These are phyloP conservation scores for Alternaria consortialis DNA, from an alignment of 2,329 filamentous ascomycete genomes.

Conservation along the genomic window DNA sequence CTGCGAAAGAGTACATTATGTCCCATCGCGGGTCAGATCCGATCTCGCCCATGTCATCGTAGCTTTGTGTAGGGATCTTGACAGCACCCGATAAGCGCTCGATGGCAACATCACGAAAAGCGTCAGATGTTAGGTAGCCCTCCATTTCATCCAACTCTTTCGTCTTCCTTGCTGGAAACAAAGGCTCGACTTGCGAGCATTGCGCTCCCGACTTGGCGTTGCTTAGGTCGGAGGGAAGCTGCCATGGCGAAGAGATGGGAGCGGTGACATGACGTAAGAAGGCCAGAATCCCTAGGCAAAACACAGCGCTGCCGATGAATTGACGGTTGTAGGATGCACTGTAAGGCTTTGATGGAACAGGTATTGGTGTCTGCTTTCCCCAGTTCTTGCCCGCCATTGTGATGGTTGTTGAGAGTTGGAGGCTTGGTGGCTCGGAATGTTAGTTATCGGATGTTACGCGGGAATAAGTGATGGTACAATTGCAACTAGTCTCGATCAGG, in stretches of 20 bases:
- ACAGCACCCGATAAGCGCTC: slow-evolving; percentile 58
- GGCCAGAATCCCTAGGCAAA: slow-evolving; percentile 9
- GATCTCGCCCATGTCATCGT: slow-evolving; percentile 64
- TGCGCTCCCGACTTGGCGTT: slow-evolving; percentile 13
- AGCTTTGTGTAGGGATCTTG: slow-evolving; percentile 64
- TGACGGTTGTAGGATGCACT: slow-evolving; percentile 3
- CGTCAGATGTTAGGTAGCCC: slow-evolving; percentile 36
- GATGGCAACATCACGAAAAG: slow-evolving; percentile 45
- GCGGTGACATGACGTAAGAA: slow-evolving; percentile 14
- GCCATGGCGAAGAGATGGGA: slow-evolving; percentile 30
- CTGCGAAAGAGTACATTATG: slow-evolving; percentile 64
- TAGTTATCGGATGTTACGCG: slow-evolving; percentile 2
- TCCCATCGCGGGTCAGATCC: slow-evolving; percentile 68
- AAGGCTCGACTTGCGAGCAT: slow-evolving; percentile 43
- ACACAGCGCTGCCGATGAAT: slow-evolving; percentile 8
- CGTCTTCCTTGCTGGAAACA: slow-evolving; percentile 34
- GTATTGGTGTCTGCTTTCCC: slow-evolving; percentile 12
- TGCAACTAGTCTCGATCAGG: slow-evolving; percentile 13
- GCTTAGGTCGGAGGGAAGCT: slow-evolving; percentile 7
- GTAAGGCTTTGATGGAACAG: neutral
- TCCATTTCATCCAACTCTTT: slow-evolving; percentile 42
- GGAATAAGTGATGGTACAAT: slow-evolving; percentile 10
- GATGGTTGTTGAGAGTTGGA: slow-evolving; percentile 9
- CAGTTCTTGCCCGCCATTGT: slow-evolving; percentile 24
- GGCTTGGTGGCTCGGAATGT: slow-evolving; percentile 1